A percentile compares a stretch with the other conserved stretches of the same genome.
These are phyloP conservation scores for Botrytis aclada DNA, from an alignment of 2,329 filamentous ascomycete species.

Conservation along the genomic window DNA sequence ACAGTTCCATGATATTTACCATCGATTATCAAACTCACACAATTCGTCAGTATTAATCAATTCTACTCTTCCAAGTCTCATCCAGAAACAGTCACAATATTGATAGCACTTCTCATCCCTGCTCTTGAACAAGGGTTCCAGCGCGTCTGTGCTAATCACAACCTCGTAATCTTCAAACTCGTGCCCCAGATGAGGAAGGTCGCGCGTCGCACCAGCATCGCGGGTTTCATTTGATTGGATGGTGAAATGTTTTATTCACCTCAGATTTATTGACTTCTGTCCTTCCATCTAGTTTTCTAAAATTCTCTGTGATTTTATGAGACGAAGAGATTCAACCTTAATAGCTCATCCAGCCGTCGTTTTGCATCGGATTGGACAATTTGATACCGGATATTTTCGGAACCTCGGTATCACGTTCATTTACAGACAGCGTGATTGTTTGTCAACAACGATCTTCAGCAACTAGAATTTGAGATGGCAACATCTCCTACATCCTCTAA, in stretches of 20 bases:
- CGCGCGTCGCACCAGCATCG: slow-evolving; percentile 11
- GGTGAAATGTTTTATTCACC: not conserved
- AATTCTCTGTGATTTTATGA: not conserved
- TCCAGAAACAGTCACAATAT: not conserved
- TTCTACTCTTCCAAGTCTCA: not conserved
- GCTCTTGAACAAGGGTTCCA: not conserved
- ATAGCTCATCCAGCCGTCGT: not conserved
- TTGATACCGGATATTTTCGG: not conserved
- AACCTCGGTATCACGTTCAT: slow-evolving; percentile 17
- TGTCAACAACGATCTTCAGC: not conserved
- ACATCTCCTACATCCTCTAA: slow-evolving; percentile 2
- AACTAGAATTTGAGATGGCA: not conserved
- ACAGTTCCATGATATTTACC: not conserved
- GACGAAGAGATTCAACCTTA: not conserved
- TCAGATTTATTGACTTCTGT: not conserved
- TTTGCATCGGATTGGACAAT: not conserved
- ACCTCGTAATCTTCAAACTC: not conserved
- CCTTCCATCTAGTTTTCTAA: not conserved
- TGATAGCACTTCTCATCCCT: not conserved
- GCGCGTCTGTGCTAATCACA: slow-evolving; percentile 8
- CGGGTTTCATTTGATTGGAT: not conserved
- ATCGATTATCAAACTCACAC: not conserved
- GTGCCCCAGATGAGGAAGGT: slow-evolving; percentile 9
- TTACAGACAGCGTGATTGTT: not conserved
- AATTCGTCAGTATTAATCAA: not conserved